Conservation (phyloP, 139 green algal species). For the Tetradesmus obliquus region DNA sequence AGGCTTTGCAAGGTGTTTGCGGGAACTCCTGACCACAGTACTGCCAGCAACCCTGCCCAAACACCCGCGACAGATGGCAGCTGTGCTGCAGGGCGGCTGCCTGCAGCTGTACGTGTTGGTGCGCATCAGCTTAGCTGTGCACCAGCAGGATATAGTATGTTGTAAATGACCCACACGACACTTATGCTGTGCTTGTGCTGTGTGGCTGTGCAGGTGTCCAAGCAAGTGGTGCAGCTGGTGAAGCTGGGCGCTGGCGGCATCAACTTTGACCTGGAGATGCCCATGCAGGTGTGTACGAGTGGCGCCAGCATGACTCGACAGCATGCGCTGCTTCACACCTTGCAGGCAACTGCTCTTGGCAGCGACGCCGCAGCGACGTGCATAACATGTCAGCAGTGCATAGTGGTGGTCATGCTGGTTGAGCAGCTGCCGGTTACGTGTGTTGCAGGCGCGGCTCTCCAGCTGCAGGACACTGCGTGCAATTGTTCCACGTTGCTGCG, state of each 20-base stretch:
- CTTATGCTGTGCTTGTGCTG: neutral
- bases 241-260: constrained; percentile 60
- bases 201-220: neutral
- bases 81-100: neutral
- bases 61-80: no score
- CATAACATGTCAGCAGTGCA: neutral
- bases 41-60: no score
- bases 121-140: neutral
- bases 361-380: neutral
- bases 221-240: constrained; percentile 12
- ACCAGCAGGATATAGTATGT: neutral
- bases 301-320: no score
- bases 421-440: no score
- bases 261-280: constrained; percentile 74
- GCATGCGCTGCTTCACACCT: no score
- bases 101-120: neutral
- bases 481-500: neutral
- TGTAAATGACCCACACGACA: no score
- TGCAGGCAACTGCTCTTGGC: no score
- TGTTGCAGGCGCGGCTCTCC: no score
- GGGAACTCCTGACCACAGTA: no score
- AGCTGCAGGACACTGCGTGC: neutral
- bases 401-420: no score
- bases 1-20: no score
- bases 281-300: constrained; percentile 45